These are phyloP conservation scores for Phlebopus sp. DNA, from an alignment of 1,284 basidiomycete genomes.

Conservation along the genomic window DNA sequence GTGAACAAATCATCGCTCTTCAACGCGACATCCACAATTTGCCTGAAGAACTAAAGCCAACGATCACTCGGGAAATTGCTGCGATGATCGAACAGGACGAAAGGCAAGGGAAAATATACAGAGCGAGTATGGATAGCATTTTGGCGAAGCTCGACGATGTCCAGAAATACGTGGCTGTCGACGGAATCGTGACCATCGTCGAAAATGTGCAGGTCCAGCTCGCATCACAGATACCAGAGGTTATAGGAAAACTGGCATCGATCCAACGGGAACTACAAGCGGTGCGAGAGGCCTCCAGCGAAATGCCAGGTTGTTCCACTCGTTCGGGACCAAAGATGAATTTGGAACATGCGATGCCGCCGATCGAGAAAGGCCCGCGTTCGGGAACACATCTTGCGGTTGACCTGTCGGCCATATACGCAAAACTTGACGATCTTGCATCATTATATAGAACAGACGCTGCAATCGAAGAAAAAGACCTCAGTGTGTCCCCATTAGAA, in stretches of 20 bases:
- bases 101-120: conserved; percentile 1
- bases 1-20: conserved; percentile 35
- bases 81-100: conserved; percentile 1
- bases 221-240: conserved; percentile 18
- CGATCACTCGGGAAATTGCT: conserved; percentile 15
- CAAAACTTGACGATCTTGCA: conserved; percentile 30
- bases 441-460: conserved; percentile 17
- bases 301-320: not conserved
- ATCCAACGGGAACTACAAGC: conserved; percentile 22
- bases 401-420: conserved; percentile 23
- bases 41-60: conserved; percentile 22
- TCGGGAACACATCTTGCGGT: conserved; percentile 2
- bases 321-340: conserved; percentile 6
- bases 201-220: conserved; percentile 22
- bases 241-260: conserved; percentile 25
- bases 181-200: conserved; percentile 22
- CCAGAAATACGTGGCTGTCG: conserved; percentile 16
- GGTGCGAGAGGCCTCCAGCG: conserved; percentile 8
- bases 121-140: conserved; percentile 15
- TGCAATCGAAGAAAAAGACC: conserved; percentile 5
- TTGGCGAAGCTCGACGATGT: conserved; percentile 23
- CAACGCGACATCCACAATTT: conserved; percentile 36
- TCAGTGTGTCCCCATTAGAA: not conserved
- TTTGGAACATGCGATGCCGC: conserved; percentile 2
- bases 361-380: not conserved